Conservation (phyloP, 306 rosid species). For the Casuarina glauca region DNA sequence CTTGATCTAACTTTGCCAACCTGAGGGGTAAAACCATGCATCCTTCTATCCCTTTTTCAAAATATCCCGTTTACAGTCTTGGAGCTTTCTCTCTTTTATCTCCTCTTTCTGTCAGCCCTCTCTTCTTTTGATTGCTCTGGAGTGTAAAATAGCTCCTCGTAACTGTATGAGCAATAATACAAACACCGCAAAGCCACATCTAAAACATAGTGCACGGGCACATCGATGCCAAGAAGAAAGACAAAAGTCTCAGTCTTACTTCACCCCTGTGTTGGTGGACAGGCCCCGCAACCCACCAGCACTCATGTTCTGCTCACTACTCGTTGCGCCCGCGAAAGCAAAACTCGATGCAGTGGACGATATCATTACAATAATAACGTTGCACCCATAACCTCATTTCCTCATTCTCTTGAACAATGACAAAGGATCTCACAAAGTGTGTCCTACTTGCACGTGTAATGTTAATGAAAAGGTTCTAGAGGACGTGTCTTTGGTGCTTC, state of each 20-base stretch:
- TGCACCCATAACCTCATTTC: constrained; percentile 12
- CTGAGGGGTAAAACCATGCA: too few relatives aligned
- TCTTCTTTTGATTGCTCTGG: too few relatives aligned
- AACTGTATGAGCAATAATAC: not conserved
- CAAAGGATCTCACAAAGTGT: too few relatives aligned
- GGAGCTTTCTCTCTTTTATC: not conserved
- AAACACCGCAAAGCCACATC: too few relatives aligned
- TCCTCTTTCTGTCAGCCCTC: too few relatives aligned
- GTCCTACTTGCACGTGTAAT: constrained; percentile 11
- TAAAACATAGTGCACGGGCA: too few relatives aligned
- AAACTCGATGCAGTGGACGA: not conserved
- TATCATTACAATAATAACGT: constrained; percentile 22
- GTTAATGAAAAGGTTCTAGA: not conserved
- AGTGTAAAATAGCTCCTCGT: not conserved
- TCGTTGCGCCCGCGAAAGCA: constrained; percentile 14
- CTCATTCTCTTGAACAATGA: not conserved
- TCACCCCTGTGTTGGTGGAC: constrained; percentile 17
- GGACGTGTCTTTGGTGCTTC: constrained; percentile 1
- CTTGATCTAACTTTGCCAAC: too few relatives aligned
- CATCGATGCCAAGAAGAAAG: not conserved
- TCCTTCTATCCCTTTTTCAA: too few relatives aligned
- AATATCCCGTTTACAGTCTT: too few relatives aligned
- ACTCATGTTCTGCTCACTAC: constrained; percentile 21
- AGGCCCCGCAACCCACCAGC: constrained; percentile 27
- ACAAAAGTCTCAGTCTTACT: not conserved